phyloP scores from a whole-genome alignment of 169 alveolate species.

The Plasmodium knowlesi region DNA sequence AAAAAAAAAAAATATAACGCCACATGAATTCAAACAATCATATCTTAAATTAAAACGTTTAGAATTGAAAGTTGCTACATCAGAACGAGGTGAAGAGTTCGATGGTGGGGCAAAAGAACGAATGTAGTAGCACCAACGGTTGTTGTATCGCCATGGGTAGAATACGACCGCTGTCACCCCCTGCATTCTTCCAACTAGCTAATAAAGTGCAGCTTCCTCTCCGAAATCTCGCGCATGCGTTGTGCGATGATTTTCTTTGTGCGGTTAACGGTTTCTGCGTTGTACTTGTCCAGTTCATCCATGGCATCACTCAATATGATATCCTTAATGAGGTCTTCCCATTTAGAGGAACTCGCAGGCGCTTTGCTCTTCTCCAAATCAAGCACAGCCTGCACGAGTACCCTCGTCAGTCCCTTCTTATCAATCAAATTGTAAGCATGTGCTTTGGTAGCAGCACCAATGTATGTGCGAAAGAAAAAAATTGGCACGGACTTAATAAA shows the following conservation, averaged over 20 bases:
- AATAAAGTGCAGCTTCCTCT: conserved; percentile 44
- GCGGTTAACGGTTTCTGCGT: conserved; percentile 81
- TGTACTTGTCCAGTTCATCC: conserved; percentile 83
- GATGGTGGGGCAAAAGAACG: background rate
- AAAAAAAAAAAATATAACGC: background rate
- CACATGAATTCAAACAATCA: background rate
- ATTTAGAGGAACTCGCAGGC: conserved; percentile 81
- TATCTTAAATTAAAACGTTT: background rate
- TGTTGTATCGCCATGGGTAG: background rate
- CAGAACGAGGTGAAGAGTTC: background rate
- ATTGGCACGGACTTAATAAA: conserved; percentile 88
- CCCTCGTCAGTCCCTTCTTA: conserved; percentile 84
- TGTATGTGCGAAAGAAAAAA: conserved; percentile 86
- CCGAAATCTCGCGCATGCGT: conserved; percentile 79
- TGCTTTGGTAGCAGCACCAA: conserved; percentile 89
- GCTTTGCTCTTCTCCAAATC: conserved; percentile 81
- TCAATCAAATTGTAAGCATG: conserved; percentile 84
- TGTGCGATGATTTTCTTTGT: conserved; percentile 82
- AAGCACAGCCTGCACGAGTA: conserved; percentile 85
- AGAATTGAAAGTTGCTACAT: background rate
- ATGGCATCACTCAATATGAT: conserved; percentile 83
- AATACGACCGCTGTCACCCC: background rate
- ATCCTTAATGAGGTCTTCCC: conserved; percentile 85
- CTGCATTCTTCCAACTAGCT: no score
- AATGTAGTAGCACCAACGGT: no score